Conservation (phyloP, 2,329 filamentous ascomycete species). For the Dothideomycetes sp. region DNA sequence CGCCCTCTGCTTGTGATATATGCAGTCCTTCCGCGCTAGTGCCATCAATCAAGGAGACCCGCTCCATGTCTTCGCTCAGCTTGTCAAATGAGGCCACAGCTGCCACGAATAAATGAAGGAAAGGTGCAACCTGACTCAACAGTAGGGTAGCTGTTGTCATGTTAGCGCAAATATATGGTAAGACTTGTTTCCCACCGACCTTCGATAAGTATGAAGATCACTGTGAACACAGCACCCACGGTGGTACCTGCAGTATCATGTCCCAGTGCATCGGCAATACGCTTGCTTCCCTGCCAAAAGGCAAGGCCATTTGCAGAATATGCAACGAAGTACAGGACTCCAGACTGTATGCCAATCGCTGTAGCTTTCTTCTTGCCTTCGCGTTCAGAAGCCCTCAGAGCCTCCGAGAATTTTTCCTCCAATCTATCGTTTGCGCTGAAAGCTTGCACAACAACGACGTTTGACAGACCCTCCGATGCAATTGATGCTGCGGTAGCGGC, state of each 20-base stretch:
- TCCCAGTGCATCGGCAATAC: slow-evolving; percentile 35
- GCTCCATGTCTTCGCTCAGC: slow-evolving; percentile 47
- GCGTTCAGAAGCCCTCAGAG: slow-evolving; percentile 38
- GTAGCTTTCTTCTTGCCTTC: slow-evolving; percentile 49
- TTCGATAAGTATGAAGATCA: slow-evolving; percentile 45
- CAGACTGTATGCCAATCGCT: slow-evolving; percentile 46
- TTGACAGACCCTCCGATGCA: slow-evolving; percentile 50
- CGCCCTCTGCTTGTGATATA: slow-evolving; percentile 11
- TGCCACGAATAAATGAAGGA: slow-evolving; percentile 38
- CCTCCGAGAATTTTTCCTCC: slow-evolving; percentile 46
- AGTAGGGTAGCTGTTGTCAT: slow-evolving; percentile 29
- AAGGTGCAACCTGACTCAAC: slow-evolving; percentile 34
- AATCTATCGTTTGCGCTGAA: slow-evolving; percentile 50
- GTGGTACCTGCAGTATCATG: slow-evolving; percentile 19
- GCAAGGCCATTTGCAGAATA: slow-evolving; percentile 57
- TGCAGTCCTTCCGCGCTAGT: slow-evolving; percentile 20
- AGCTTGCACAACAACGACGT: slow-evolving; percentile 52
- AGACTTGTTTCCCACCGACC: slow-evolving; percentile 18
- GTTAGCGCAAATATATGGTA: not conserved
- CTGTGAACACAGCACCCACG: slow-evolving; percentile 41
- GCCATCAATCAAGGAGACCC: slow-evolving; percentile 27
- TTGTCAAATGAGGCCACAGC: slow-evolving; percentile 46
- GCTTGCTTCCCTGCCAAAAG: slow-evolving; percentile 55
- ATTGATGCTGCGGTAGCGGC: slow-evolving; percentile 50
- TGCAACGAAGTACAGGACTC: slow-evolving; percentile 55